Percentiles rank a stretch among this genome's conserved stretches.
Evolutionary conservation across 148 eudicot genomes (phyloP).

Genomic region (Rhododendron mucronatum): DNA sequence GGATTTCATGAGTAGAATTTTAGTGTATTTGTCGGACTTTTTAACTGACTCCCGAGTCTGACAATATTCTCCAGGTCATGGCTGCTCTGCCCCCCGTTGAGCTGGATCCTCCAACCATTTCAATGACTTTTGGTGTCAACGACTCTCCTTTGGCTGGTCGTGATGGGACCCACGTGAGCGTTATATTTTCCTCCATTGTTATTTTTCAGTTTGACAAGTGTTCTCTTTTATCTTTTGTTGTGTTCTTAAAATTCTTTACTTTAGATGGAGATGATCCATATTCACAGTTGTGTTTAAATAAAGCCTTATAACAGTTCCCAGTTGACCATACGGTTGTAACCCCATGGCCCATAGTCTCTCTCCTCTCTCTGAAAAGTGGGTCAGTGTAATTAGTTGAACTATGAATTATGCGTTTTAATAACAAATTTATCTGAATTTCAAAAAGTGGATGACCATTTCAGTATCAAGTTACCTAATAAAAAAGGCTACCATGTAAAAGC

Average conservation of each 20-base stretch:
- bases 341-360: neutral
- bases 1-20: neutral
- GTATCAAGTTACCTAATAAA: neutral
- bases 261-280: neutral
- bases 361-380: neutral
- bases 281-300: neutral
- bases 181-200: neutral
- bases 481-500: neutral
- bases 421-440: neutral
- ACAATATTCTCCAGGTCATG: constrained; percentile 47
- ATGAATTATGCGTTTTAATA: neutral
- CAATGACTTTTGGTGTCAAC: constrained; percentile 98
- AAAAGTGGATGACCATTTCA: neutral
- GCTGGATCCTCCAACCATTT: constrained; percentile 97
- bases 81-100: constrained; percentile 77
- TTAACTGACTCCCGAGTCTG: neutral
- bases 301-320: neutral
- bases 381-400: neutral
- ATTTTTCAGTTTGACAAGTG: neutral
- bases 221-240: neutral
- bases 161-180: constrained; percentile 92
- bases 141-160: constrained; percentile 97
- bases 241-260: neutral
- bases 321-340: neutral
- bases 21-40: neutral